A percentile compares a stretch with the other conserved stretches of the same genome.
phyloP scores from a whole-genome alignment of 306 rosid species.

The Quercus cerris region DNA sequence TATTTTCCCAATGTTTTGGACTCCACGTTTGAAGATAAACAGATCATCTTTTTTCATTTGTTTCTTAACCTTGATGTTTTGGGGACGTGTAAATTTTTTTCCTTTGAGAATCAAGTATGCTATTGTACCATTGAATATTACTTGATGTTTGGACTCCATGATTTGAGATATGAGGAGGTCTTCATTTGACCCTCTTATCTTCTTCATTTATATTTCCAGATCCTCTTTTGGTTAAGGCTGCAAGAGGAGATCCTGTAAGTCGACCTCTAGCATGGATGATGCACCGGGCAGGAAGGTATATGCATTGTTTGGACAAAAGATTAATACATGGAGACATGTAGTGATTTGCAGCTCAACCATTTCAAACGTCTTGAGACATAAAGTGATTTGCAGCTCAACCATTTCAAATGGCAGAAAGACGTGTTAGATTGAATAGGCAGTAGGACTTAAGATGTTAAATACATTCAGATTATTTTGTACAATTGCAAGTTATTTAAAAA shows the following conservation, averaged over 20 bases:
- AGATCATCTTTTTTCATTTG: background rate
- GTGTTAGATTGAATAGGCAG: no score
- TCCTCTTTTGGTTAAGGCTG: slow-evolving; percentile 94
- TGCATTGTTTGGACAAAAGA: slow-evolving; percentile 21
- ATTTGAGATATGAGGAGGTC: background rate
- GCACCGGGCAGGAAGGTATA: slow-evolving; percentile 97
- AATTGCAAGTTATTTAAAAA: no score
- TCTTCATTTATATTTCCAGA: slow-evolving; percentile 33
- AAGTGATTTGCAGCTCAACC: no score
- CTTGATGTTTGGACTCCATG: background rate
- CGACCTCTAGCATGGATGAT: slow-evolving; percentile 99
- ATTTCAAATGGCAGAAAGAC: no score
- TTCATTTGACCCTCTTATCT: background rate
- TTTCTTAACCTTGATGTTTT: background rate
- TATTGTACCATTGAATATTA: background rate
- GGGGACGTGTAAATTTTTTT: background rate
- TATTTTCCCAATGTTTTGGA: background rate
- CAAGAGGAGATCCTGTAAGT: slow-evolving; percentile 77
- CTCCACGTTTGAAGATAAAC: background rate
- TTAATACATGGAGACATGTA: no score
- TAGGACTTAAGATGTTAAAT: no score
- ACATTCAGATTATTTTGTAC: no score
- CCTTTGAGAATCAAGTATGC: background rate
- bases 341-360: no score
- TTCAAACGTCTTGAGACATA: no score